Evolutionary conservation across 2,329 filamentous ascomycete species (phyloP).

Genomic region (Scedosporium apiospermum): DNA sequence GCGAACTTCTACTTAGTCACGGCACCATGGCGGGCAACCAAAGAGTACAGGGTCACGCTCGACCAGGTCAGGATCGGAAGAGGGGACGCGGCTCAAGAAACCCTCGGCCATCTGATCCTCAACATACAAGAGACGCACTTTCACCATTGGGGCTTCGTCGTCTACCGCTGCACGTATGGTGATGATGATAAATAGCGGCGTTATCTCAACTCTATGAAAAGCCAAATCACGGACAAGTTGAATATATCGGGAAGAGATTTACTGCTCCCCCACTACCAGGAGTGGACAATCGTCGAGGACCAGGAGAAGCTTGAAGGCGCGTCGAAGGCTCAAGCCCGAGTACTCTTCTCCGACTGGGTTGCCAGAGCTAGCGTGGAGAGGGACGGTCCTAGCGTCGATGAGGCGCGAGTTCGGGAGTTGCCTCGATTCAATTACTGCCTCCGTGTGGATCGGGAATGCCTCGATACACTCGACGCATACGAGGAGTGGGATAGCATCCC

Average conservation of each 20-base stretch:
- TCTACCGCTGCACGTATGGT: constrained; percentile 12
- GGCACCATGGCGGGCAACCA: no score
- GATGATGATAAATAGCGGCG: constrained; percentile 10
- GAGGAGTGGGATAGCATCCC: not conserved
- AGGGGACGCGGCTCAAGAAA: no score
- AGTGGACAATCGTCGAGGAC: constrained; percentile 9
- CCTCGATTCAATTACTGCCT: constrained; percentile 3
- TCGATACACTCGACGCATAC: not conserved
- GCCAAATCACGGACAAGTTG: not conserved
- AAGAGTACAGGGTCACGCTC: no score
- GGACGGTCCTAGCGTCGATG: not conserved
- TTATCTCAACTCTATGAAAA: constrained; percentile 3
- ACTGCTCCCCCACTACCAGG: constrained; percentile 5
- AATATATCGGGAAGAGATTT: not conserved
- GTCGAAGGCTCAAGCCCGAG: not conserved
- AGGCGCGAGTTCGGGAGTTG: not conserved
- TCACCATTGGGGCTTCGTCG: constrained; percentile 12
- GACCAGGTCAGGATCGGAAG: no score
- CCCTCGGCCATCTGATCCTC: not conserved
- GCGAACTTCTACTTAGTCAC: no score
- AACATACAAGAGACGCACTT: constrained; percentile 5
- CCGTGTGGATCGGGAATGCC: constrained; percentile 1
- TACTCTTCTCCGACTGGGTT: not conserved
- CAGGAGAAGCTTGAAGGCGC: constrained; percentile 3
- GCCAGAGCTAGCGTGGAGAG: not conserved